phyloP scores from a whole-genome alignment of 1,284 basidiomycete genomes.

The Cutaneotrichosporon sp. region DNA sequence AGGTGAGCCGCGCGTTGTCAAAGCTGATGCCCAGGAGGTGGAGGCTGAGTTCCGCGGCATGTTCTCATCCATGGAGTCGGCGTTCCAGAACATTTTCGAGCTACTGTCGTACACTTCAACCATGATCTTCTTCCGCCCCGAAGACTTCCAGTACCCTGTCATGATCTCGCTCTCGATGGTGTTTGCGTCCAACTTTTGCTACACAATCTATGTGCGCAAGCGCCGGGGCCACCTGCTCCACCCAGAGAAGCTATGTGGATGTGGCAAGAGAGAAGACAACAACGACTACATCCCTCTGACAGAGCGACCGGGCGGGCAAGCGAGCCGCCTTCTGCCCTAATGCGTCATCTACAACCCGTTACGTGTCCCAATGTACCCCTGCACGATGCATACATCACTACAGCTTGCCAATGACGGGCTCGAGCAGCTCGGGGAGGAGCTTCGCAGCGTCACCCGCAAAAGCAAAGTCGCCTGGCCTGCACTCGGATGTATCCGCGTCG shows the following conservation, averaged over 20 bases:
- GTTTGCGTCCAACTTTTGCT: not conserved
- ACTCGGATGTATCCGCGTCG: conserved; percentile 2
- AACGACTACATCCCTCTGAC: not conserved
- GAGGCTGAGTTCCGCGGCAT: not conserved
- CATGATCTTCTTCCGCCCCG: not conserved
- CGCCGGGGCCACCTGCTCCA: not conserved
- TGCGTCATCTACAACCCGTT: no score
- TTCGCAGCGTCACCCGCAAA: conserved; percentile 17
- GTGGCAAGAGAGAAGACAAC: not conserved
- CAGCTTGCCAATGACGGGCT: conserved; percentile 13
- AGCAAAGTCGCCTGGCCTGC: conserved; percentile 14
- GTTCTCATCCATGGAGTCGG: conserved; percentile 1
- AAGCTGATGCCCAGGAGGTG: not conserved
- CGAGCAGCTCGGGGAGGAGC: conserved; percentile 17
- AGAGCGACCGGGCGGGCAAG: no score
- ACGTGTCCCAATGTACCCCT: no score
- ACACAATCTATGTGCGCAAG: not conserved
- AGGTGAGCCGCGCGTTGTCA: not conserved
- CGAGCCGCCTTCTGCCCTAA: no score
- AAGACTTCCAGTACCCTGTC: not conserved
- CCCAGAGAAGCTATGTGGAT: not conserved
- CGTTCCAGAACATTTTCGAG: not conserved
- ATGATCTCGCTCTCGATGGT: not conserved
- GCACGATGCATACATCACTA: not conserved
- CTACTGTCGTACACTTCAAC: not conserved